A percentile compares a stretch with the other conserved stretches of the same genome.
Conservation (phyloP, 2,329 filamentous ascomycete species). For the Falciphora oryzae region DNA sequence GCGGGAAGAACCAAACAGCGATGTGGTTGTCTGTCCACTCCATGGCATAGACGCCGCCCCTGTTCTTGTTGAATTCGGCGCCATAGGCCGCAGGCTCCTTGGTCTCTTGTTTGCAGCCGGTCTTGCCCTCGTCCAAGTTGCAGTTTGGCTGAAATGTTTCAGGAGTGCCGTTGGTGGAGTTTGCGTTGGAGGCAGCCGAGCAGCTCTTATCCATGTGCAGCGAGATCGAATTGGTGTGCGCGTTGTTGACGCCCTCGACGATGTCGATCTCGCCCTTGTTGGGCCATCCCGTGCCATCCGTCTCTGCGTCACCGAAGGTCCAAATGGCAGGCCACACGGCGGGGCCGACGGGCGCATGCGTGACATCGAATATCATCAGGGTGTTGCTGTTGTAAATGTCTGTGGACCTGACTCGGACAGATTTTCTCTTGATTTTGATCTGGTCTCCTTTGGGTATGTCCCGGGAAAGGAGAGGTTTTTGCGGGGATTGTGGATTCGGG, state of each 20-base stretch:
- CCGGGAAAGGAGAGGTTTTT: too few relatives aligned
- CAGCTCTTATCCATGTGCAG: constrained; percentile 63
- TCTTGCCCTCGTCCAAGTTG: constrained; percentile 28
- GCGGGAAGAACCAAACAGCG: constrained; percentile 76
- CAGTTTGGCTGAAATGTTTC: constrained; percentile 14
- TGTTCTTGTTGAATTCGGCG: constrained; percentile 61
- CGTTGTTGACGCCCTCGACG: constrained; percentile 68
- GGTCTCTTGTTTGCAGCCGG: constrained; percentile 55
- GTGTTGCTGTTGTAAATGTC: constrained; percentile 58
- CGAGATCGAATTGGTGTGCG: constrained; percentile 54
- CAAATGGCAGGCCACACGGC: constrained; percentile 74
- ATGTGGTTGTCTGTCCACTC: constrained; percentile 72
- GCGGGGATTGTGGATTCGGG: too few relatives aligned
- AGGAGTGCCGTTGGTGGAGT: constrained; percentile 23
- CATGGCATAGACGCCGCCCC: constrained; percentile 67
- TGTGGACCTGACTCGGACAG: constrained; percentile 63
- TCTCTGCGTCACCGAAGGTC: constrained; percentile 48
- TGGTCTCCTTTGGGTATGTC: too few relatives aligned
- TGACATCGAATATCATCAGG: constrained; percentile 67
- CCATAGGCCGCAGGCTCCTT: constrained; percentile 49
- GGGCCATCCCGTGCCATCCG: constrained; percentile 53
- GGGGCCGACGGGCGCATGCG: constrained; percentile 71
- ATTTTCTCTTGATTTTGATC: constrained; percentile 36
- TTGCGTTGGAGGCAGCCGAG: constrained; percentile 41
- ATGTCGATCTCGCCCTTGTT: constrained; percentile 70